Conservation (phyloP, 495 filamentous ascomycete species). For the Filosporella fistucella region DNA sequence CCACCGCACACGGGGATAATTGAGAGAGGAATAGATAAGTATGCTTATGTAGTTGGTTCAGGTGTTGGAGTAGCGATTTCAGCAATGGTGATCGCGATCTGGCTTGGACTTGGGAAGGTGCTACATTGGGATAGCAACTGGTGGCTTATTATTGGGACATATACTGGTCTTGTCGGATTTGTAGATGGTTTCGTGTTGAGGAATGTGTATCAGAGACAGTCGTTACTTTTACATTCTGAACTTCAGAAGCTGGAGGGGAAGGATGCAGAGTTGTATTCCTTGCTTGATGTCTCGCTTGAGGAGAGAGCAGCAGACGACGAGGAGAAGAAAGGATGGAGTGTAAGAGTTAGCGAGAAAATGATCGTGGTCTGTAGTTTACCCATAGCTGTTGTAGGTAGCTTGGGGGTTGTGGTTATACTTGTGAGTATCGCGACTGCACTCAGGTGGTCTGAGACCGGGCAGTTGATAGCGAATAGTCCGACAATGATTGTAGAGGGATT, state of each 20-base stretch:
- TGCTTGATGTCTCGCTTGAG: background rate
- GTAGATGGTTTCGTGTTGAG: constrained; percentile 33
- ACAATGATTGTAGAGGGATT: constrained; percentile 35
- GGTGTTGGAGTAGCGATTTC: constrained; percentile 27
- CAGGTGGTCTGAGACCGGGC: constrained; percentile 32
- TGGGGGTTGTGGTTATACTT: constrained; percentile 24
- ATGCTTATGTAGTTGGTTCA: constrained; percentile 31
- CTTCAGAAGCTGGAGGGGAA: constrained; percentile 4
- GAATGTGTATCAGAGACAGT: constrained; percentile 29
- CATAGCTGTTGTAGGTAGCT: background rate
- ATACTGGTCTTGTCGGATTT: constrained; percentile 34
- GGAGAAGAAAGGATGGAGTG: background rate
- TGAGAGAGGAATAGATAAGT: constrained; percentile 29
- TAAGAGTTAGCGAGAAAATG: background rate
- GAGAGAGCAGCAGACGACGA: background rate
- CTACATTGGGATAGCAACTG: constrained; percentile 29
- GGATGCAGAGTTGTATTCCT: background rate
- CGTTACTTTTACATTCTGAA: constrained; percentile 11
- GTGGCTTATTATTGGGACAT: constrained; percentile 37
- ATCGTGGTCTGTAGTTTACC: background rate
- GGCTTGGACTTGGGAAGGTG: constrained; percentile 25
- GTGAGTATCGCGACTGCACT: constrained; percentile 27
- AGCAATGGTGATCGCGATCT: constrained; percentile 24
- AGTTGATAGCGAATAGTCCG: constrained; percentile 34
- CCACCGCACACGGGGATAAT: constrained; percentile 24